Conservation (phyloP, 2,329 filamentous ascomycete species). For the Aspergillus sp. region DNA sequence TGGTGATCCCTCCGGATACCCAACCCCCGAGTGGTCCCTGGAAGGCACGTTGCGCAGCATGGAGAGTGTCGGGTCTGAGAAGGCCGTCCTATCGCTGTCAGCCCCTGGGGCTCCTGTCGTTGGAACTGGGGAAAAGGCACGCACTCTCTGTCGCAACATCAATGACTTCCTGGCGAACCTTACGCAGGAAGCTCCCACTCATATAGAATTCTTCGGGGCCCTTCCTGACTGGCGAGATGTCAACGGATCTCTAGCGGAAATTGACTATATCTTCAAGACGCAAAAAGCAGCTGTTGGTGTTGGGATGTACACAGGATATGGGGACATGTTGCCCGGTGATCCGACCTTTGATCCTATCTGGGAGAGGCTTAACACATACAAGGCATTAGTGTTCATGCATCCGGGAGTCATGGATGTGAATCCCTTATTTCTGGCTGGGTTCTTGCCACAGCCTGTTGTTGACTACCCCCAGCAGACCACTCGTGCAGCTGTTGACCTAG, state of each 20-base stretch:
- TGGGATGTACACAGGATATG: not conserved
- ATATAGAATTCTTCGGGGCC: not conserved
- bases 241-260: not conserved
- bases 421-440: not conserved
- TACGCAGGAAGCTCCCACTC: not conserved
- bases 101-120: not conserved
- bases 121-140: not conserved
- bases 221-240: not conserved
- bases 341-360: not conserved
- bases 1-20: not conserved
- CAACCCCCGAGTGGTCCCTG: not conserved
- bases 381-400: not conserved
- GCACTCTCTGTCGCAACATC: not conserved
- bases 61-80: not conserved
- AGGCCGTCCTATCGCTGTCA: not conserved
- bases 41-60: not conserved
- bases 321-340: not conserved
- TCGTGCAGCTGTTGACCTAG: not conserved
- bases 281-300: not conserved
- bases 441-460: not conserved
- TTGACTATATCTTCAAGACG: not conserved
- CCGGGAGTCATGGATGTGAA: not conserved
- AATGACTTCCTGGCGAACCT: not conserved
- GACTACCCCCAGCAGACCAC: not conserved
- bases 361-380: not conserved